Base-by-base conservation (phyloP, 2,329 filamentous ascomycete genomes). In the Xylaria sp. region DNA sequence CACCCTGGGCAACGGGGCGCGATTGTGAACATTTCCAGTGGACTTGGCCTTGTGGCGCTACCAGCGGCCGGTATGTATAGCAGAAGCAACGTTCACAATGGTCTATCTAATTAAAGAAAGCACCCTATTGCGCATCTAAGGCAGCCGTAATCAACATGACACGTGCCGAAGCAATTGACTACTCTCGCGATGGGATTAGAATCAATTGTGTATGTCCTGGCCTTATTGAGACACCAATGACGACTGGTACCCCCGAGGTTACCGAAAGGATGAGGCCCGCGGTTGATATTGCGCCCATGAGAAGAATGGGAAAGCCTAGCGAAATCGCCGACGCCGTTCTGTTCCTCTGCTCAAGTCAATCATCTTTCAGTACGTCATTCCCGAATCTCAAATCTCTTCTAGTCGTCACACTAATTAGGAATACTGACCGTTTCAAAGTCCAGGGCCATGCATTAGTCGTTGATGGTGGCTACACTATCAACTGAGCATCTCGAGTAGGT, bases 111-210 rank as follows among this genome's bases (percentile, higher is more conserved):
- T 15, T 26, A 17, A 36, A 33, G 20, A 48, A 53, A 86, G 86
- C 86, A 10, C 81, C 85, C 1, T 89, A 89, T 69, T 88, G 85
- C 63, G 85, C 83, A 0, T 88, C 86, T 4, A 90, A 89, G 69
- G 83, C 86, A 15, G 87, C 87, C 0, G 82, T 89, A 1, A 84
- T 89, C 59, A 85, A 84, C 26, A 83, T 89, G 83, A 89, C 87
- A 0, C 79, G 83, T 6, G 80, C 84, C 0, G 87, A 88, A 70
- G 86, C 85, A 1, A 87, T 88, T 23, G 84, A 89, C 70, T 88
- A 88, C 72, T 84, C 86, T 0, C 65, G 61, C n/a, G 78, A 81
- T 44, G 75, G 74, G 1, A 81, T 82, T 57, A 74, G 80, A 15
- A 73, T 82, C 28, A 82, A 81, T 58, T 80, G 78, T 57, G 79